A percentile compares a stretch with the other conserved stretches of the same genome.
Evolutionary conservation across 2,329 filamentous ascomycete genomes (phyloP).

Genomic region (Stagonosporopsis cucurbitacearum): DNA sequence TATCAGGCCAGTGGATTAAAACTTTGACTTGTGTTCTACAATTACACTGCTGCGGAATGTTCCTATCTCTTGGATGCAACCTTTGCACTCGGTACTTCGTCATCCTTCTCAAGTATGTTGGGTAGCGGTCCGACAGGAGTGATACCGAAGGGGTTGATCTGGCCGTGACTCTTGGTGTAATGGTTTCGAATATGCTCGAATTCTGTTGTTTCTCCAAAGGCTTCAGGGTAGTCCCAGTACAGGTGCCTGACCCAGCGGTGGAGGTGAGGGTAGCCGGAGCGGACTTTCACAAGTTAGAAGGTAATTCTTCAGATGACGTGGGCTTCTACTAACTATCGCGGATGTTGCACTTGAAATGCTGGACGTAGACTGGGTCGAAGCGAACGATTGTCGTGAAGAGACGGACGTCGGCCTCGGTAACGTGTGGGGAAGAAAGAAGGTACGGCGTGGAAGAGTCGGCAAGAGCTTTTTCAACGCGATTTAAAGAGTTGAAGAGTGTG

Average conservation of each 20-base stretch:
- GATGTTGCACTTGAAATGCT: constrained; percentile 79
- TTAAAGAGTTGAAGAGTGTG: constrained; percentile 56
- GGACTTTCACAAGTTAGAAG: constrained; percentile 29
- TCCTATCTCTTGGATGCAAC: constrained; percentile 20
- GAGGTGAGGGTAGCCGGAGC: constrained; percentile 79
- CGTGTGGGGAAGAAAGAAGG: constrained; percentile 52
- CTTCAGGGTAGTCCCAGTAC: constrained; percentile 73
- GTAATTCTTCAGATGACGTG: neutral
- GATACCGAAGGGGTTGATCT: constrained; percentile 73
- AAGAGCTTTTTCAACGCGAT: constrained; percentile 55
- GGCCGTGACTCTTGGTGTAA: constrained; percentile 70
- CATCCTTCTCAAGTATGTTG: constrained; percentile 76
- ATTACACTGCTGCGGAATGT: neutral
- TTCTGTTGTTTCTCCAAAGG: constrained; percentile 83
- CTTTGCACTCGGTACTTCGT: constrained; percentile 73
- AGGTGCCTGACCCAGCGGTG: constrained; percentile 82
- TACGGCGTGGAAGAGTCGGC: constrained; percentile 53
- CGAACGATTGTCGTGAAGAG: constrained; percentile 66
- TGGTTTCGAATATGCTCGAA: constrained; percentile 94
- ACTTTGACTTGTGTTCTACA: neutral
- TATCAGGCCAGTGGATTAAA: too few relatives aligned
- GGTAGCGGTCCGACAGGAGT: constrained; percentile 86
- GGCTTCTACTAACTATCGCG: constrained; percentile 62
- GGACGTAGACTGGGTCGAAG: constrained; percentile 63
- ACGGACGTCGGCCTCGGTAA: constrained; percentile 60